Evolutionary conservation across 2,329 filamentous ascomycete genomes (phyloP).

Genomic region (Alternaria brassicicola): DNA sequence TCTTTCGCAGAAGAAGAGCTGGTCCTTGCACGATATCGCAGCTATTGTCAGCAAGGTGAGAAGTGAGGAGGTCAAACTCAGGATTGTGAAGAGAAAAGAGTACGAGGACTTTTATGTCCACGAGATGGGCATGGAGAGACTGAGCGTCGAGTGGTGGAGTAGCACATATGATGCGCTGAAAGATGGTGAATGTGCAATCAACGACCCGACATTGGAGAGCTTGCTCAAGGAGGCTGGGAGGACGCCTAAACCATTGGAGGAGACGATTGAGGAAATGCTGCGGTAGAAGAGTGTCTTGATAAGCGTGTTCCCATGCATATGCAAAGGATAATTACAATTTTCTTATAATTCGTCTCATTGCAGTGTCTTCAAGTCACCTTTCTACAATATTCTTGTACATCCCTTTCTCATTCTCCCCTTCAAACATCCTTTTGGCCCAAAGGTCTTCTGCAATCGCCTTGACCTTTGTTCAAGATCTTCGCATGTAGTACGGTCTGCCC

Average conservation of each 20-base stretch:
- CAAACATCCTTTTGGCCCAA: not conserved
- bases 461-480: not conserved
- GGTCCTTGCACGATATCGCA: conserved; percentile 40
- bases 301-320: not conserved
- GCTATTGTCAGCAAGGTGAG: conserved; percentile 33
- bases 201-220: conserved; percentile 50
- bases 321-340: not conserved
- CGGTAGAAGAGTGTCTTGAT: not conserved
- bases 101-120: conserved; percentile 51
- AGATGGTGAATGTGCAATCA: conserved; percentile 52
- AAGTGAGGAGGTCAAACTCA: conserved; percentile 43
- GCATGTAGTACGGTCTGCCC: not conserved
- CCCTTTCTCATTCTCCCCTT: not conserved
- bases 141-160: conserved; percentile 55
- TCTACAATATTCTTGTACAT: not conserved
- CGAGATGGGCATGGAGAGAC: conserved; percentile 44
- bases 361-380: not conserved
- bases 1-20: conserved; percentile 41
- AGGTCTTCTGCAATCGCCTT: not conserved
- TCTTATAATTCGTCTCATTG: not conserved
- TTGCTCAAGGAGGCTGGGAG: conserved; percentile 46
- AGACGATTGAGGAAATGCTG: conserved; percentile 53
- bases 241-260: conserved; percentile 47
- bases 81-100: conserved; percentile 48
- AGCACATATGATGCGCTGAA: conserved; percentile 53